Evolutionary conservation across 163 green algal species (phyloP).

Genomic region (Chlorella variabilis): DNA sequence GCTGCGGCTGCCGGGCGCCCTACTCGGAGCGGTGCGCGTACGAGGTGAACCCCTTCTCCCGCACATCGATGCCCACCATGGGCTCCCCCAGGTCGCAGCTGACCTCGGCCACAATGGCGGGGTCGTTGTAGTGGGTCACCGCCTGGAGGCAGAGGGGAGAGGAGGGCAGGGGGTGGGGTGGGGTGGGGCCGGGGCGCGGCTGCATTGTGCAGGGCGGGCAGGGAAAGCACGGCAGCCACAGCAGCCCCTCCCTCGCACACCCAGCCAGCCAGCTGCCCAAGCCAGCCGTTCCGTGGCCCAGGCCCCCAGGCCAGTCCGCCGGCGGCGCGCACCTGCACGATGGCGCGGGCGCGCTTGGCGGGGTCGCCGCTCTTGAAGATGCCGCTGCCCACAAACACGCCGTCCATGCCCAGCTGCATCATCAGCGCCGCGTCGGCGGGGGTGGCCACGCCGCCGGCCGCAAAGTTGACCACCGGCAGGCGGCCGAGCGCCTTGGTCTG

Average conservation of each 20-base stretch:
- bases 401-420: conserved; percentile 99
- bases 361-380: conserved; percentile 99
- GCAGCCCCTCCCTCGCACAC: no score
- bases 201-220: no score
- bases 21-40: conserved; percentile 35
- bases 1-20: background rate
- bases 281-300: no score
- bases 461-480: conserved; percentile 99
- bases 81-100: conserved; percentile 86
- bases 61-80: conserved; percentile 99
- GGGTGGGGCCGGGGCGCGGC: no score
- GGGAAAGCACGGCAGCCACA: no score
- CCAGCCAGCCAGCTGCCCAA: background rate
- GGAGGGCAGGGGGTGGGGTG: background rate
- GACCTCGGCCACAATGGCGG: conserved; percentile 90
- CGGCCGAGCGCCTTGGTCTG: conserved; percentile 96
- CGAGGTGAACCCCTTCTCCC: conserved; percentile 68
- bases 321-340: conserved; percentile 83
- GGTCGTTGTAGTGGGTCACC: conserved; percentile 96
- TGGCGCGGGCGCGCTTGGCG: conserved; percentile 90
- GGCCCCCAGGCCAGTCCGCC: background rate
- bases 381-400: conserved; percentile 99
- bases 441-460: conserved; percentile 97
- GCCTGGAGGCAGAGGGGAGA: conserved; percentile 53
- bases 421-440: conserved; percentile 98